phyloP scores from a whole-genome alignment of 768 basidiomycete genomes.

The Amanita rimosa region DNA sequence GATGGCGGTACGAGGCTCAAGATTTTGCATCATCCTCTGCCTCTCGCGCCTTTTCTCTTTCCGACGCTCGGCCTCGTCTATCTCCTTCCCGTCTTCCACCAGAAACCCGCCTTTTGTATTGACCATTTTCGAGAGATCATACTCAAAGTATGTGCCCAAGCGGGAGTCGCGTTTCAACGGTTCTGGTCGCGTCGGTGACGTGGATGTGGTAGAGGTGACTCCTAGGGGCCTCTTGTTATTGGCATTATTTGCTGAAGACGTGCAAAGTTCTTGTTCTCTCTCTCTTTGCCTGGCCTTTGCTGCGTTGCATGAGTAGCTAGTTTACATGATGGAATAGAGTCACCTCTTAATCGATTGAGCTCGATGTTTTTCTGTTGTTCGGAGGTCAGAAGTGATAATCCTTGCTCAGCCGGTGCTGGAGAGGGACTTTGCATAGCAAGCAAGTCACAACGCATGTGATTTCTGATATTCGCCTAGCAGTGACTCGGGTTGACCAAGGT shows the following conservation, averaged over 20 bases:
- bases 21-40: conserved; percentile 61
- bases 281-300: conserved; percentile 71
- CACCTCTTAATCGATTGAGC: conserved; percentile 71
- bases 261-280: conserved; percentile 40
- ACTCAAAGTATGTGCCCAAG: conserved; percentile 90
- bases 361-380: conserved; percentile 68
- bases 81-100: conserved; percentile 77
- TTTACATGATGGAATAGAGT: background rate
- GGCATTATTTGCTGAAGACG: conserved; percentile 46
- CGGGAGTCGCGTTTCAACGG: conserved; percentile 64
- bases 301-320: conserved; percentile 15
- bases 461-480: background rate
- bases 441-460: background rate
- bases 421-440: background rate
- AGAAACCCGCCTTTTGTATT: conserved; percentile 96
- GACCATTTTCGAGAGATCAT: conserved; percentile 94
- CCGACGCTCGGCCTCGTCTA: conserved; percentile 60
- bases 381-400: conserved; percentile 34
- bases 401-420: conserved; percentile 19
- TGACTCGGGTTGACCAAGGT: too few relatives aligned
- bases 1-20: conserved; percentile 54
- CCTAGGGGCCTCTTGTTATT: conserved; percentile 68
- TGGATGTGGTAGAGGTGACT: conserved; percentile 43
- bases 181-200: conserved; percentile 46
- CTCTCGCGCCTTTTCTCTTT: conserved; percentile 78